Percentiles rank a stretch among this genome's conserved stretches.
These are phyloP conservation scores for Candida quercuum DNA, from an alignment of 805 yeast genomes.

Conservation along the genomic window DNA sequence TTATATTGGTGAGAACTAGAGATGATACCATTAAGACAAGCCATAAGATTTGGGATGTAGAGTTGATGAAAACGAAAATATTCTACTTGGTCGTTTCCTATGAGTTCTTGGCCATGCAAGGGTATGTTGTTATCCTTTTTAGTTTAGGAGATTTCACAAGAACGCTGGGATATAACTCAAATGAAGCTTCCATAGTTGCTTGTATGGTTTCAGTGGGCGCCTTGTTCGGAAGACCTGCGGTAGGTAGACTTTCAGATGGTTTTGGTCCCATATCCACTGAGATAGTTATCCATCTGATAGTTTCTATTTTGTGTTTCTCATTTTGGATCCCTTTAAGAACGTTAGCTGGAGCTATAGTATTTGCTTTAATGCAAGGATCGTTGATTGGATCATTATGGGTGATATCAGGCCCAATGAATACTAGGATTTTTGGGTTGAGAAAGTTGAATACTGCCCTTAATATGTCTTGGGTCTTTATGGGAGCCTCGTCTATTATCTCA, in stretches of 20 bases:
- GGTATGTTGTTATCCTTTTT: slow-evolving; percentile 55
- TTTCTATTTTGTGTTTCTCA: slow-evolving; percentile 37
- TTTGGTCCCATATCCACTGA: slow-evolving; percentile 48
- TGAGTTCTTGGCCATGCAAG: slow-evolving; percentile 46
- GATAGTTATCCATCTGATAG: slow-evolving; percentile 31
- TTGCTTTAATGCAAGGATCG: slow-evolving; percentile 48
- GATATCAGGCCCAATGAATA: no score
- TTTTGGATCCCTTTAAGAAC: slow-evolving; percentile 58
- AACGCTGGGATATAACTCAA: slow-evolving; percentile 49
- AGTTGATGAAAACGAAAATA: slow-evolving; percentile 35
- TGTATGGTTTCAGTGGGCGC: slow-evolving; percentile 61
- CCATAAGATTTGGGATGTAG: slow-evolving; percentile 35
- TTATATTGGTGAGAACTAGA: slow-evolving; percentile 29
- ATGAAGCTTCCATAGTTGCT: slow-evolving; percentile 52
- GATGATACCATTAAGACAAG: slow-evolving; percentile 29
- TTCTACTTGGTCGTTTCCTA: slow-evolving; percentile 37
- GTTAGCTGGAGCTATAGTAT: slow-evolving; percentile 47
- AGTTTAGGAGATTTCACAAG: slow-evolving; percentile 54
- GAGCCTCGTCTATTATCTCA: no score
- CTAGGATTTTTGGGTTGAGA: no score
- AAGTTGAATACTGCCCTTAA: no score
- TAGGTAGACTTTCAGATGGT: slow-evolving; percentile 47
- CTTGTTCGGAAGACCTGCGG: slow-evolving; percentile 47
- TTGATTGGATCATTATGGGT: slow-evolving; percentile 59
- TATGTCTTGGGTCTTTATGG: no score